Evolutionary conservation across 2,329 filamentous ascomycete species (phyloP).

Genomic region (Fusarium bulbicola): DNA sequence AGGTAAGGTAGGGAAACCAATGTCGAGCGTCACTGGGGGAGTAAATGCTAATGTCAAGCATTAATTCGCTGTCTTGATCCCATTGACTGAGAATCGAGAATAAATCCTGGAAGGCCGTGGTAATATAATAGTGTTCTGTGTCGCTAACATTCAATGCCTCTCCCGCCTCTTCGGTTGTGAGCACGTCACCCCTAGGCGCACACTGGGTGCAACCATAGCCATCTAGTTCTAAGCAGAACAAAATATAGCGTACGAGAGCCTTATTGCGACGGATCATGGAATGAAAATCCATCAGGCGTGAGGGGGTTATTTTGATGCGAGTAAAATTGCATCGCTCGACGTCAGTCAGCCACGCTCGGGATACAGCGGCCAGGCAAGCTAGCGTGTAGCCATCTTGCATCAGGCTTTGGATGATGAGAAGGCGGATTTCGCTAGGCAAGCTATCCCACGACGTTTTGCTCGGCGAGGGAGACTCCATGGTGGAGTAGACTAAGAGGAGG

Average conservation of each 20-base stretch:
- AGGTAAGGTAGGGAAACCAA: not conserved
- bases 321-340: not conserved
- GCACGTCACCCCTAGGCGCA: not conserved
- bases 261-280: not conserved
- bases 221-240: not conserved
- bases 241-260: not conserved
- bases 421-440: not conserved
- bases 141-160: not conserved
- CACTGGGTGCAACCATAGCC: not conserved
- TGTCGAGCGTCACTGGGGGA: slow-evolving; percentile 43
- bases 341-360: not conserved
- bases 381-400: not conserved
- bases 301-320: not conserved
- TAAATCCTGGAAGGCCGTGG: slow-evolving; percentile 47
- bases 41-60: slow-evolving; percentile 47
- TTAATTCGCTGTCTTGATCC: slow-evolving; percentile 41
- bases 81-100: slow-evolving; percentile 45
- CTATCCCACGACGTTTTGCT: not conserved
- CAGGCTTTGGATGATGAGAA: not conserved
- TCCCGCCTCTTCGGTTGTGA: not conserved
- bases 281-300: not conserved
- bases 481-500: not conserved
- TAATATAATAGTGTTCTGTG: slow-evolving; percentile 42
- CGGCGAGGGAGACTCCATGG: not conserved
- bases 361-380: not conserved